Base-by-base conservation (phyloP, 2,329 filamentous ascomycete species). In the Zarea fungicola region DNA sequence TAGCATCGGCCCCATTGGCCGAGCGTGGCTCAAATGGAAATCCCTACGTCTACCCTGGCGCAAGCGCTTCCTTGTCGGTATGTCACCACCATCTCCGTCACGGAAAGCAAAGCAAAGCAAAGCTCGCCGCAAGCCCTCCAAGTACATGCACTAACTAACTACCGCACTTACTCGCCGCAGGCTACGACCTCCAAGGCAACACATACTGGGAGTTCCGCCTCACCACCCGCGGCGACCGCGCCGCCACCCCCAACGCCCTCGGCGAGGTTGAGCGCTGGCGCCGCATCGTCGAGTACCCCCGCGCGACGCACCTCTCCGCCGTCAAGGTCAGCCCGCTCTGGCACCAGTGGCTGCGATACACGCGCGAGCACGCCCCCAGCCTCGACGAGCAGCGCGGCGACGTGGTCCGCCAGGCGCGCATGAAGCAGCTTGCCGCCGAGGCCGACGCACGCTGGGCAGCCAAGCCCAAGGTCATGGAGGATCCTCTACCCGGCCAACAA, bases 171-270 rank as follows among this genome's bases (percentile, higher is more conserved):
- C 37, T 19, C 40, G 32, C 16, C 22, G 7, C 52, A 85, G 82
- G 83, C 55, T 72, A 77, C 58, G 83, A 86, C 60, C 78, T 85
- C 50, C 60, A 78, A 21, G 81, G 81, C 48, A 85, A 85, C 67
- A 84, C 82, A 4, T 86, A 78, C 69, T 86, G 83, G 81, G 80
- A 84, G 58, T 84, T 85, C 66, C 74, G 73, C 51, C 75, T 83
- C 55, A 58, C 66, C 6, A 70, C 73, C 48, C 65, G 66, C 52
- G 58, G 63, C 49, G 53, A 35, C 18, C 21, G 35, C 34, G 41
- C 13, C 4, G 36, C 41, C 35, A 14, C 41, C 21, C 21, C 41
- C 42, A 46, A 45, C 48, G 29, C 14, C 23, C 42, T 45, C 39
- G 58, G 64, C 29, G 65, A 70, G 42, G 58, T 64, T 31, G 65